Evolutionary conservation across 2,329 filamentous ascomycete genomes (phyloP), one percentile per base, ranked within the genome.

Genomic region (Xylaria sp.): DNA sequence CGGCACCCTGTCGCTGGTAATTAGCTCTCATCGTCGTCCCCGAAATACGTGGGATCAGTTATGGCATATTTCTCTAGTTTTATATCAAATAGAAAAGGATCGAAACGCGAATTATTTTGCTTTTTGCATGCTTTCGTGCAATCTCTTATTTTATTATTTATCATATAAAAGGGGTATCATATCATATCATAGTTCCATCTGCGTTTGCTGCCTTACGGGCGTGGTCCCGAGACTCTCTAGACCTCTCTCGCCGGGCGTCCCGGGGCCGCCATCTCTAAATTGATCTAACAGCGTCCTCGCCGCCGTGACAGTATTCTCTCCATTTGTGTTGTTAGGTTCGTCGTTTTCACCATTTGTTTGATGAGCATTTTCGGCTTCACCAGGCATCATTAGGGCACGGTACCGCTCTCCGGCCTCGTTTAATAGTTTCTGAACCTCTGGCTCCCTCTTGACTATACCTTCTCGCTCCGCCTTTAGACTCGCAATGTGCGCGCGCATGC

Each of bases 321-420:
- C 67, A 45, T 60, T 65, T 4, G 2, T 7, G 20, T 32, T 18
- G 36, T 18, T 15, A 5, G 36, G 6, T 18, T 39, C 39, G 25
- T 39, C 39, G 25, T n/a, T 34, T 39, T 62, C 52, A n/a, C 50
- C 32, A 12, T 34, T 59, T 18, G 36, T 56, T 4, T 30, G 52
- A 0, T 34, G 36, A 5, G 12, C 30, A 41, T 18, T 61, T 32
- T 34, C 52, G 10, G 62, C 63, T 13, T 25, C 57, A n/a, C 67
- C 69, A 3, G 72, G 58, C 67, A 76, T 72, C 43, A 72, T 75
- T 48, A 77, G 56, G 12, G 68, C 72, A 73, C 90, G 85, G 76
- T 91, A 93, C 70, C 88, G 86, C 68, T 92, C 89, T 0, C 93
- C 94, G 0, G 93, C 93, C 77, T 96, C 91, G 76, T 93, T 91